phyloP scores from a whole-genome alignment of 371 early-diverging fungal species.

The Mucor racemosus region DNA sequence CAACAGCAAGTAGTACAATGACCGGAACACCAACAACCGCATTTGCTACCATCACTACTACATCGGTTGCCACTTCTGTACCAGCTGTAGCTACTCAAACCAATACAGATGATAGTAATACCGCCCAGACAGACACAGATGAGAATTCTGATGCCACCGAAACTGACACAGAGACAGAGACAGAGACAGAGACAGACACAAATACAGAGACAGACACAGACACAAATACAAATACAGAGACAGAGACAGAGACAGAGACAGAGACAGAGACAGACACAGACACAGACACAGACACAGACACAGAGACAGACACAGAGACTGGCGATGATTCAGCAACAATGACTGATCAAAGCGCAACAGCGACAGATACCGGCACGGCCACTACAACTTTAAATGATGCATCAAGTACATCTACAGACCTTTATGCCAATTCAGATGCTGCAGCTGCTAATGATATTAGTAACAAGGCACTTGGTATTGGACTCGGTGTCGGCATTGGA shows the following conservation, averaged over 20 bases:
- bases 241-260: neutral
- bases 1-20: neutral
- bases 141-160: neutral
- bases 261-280: neutral
- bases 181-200: neutral
- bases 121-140: neutral
- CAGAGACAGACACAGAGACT: neutral
- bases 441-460: slow-evolving; percentile 18
- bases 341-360: neutral
- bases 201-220: neutral
- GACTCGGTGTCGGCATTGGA: slow-evolving; percentile 50
- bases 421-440: slow-evolving; percentile 3
- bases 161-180: neutral
- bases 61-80: neutral
- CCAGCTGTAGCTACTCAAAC: slow-evolving; percentile 3
- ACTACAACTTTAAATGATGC: neutral
- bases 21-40: neutral
- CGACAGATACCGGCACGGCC: neutral
- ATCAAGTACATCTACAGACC: neutral
- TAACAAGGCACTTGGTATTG: slow-evolving; percentile 47
- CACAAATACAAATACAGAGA: neutral
- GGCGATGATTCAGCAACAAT: neutral
- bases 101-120: neutral
- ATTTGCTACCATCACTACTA: neutral
- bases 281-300: neutral